Percentiles rank a stretch among this genome's conserved stretches.
Evolutionary conservation across 257 asterid genomes (phyloP).

Genomic region (Rubia yunnanensis): DNA sequence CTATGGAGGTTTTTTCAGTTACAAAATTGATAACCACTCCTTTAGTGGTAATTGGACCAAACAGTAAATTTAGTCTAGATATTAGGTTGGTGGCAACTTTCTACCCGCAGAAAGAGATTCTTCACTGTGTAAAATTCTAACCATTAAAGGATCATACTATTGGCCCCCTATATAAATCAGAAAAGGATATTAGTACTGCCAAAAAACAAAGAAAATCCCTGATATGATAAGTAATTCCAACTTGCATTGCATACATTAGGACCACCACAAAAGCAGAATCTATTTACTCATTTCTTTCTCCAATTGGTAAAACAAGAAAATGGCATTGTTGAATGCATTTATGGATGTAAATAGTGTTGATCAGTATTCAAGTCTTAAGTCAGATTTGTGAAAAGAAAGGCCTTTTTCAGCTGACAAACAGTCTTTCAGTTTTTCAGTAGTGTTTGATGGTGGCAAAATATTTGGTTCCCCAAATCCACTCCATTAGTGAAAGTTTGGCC

Average conservation of each 20-base stretch:
- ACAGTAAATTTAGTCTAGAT: neutral
- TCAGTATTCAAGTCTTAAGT: too few relatives aligned
- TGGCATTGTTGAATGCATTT: neutral
- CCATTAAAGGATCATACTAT: neutral
- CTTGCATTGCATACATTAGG: conserved; percentile 16
- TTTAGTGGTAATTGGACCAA: neutral
- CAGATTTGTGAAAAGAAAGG: neutral
- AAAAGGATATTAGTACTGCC: neutral
- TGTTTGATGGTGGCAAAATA: neutral
- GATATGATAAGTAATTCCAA: conserved; percentile 22
- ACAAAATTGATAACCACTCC: neutral
- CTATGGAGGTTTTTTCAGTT: neutral
- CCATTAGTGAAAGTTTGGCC: conserved; percentile 10
- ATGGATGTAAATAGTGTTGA: neutral
- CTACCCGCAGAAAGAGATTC: conserved; percentile 4
- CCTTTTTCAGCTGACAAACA: neutral
- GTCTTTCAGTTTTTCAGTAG: neutral
- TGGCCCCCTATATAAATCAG: neutral
- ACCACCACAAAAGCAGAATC: conserved; percentile 25
- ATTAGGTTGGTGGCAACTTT: neutral
- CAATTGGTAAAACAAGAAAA: neutral
- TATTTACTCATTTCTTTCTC: conserved; percentile 1
- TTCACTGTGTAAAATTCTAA: neutral
- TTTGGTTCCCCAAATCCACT: neutral
- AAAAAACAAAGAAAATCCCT: conserved; percentile 13